phyloP scores from a whole-genome alignment of 768 basidiomycete species.

The Termitomyces sp. region DNA sequence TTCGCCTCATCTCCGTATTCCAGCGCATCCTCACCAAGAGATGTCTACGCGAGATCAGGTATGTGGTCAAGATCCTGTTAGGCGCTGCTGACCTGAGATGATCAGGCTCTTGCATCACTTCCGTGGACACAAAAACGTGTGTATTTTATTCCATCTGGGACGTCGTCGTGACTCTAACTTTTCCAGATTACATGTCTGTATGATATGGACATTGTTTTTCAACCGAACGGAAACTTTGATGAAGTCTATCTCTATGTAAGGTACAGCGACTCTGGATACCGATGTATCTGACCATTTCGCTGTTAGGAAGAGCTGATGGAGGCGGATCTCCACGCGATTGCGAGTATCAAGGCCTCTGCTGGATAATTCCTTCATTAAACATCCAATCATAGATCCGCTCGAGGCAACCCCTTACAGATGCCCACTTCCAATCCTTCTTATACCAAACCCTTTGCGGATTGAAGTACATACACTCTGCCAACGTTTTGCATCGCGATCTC shows the following conservation, averaged over 20 bases:
- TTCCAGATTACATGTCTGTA: slow-evolving; percentile 91
- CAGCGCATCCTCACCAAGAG: slow-evolving; percentile 95
- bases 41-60: slow-evolving; percentile 94
- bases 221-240: slow-evolving; percentile 88
- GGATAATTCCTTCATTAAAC: slow-evolving; percentile 2
- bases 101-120: slow-evolving; percentile 91
- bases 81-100: slow-evolving; percentile 8
- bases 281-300: slow-evolving; percentile 8
- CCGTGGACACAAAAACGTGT: slow-evolving; percentile 96
- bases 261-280: slow-evolving; percentile 14
- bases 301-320: slow-evolving; percentile 99
- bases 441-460: slow-evolving; percentile 98
- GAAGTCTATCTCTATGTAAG: slow-evolving; percentile 92
- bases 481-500: slow-evolving; percentile 94
- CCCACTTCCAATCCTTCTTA: slow-evolving; percentile 94
- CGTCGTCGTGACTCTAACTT: slow-evolving; percentile 12
- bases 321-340: slow-evolving; percentile 98
- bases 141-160: slow-evolving; percentile 21
- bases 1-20: slow-evolving; percentile 4
- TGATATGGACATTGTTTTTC: slow-evolving; percentile 97
- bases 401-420: slow-evolving; percentile 84
- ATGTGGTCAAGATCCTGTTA: slow-evolving; percentile 22
- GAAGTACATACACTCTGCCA: slow-evolving; percentile 97
- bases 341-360: slow-evolving; percentile 33
- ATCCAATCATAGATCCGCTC: slow-evolving; percentile 62